phyloP scores from a whole-genome alignment of 495 filamentous ascomycete species.

The Evernia prunastri region DNA sequence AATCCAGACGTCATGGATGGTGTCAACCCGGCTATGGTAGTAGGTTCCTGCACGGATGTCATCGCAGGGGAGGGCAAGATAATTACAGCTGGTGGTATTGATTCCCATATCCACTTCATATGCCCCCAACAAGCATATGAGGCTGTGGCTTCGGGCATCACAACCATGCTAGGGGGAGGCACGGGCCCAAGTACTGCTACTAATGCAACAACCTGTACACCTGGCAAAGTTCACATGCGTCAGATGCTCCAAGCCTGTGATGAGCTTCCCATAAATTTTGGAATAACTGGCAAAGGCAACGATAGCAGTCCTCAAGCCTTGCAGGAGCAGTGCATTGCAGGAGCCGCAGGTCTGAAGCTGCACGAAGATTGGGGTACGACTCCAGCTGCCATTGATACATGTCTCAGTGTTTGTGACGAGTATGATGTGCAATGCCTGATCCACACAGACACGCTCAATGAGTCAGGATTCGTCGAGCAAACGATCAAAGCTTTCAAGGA shows the following conservation, averaged over 20 bases:
- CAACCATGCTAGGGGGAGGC: slow-evolving; percentile 86
- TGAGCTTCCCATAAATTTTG: slow-evolving; percentile 79
- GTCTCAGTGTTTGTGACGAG: slow-evolving; percentile 81
- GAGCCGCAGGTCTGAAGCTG: slow-evolving; percentile 85
- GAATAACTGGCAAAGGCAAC: slow-evolving; percentile 95
- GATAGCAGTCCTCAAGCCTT: slow-evolving; percentile 69
- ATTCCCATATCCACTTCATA: slow-evolving; percentile 94
- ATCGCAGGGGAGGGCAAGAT: slow-evolving; percentile 92
- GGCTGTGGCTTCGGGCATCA: slow-evolving; percentile 80
- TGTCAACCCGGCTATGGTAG: slow-evolving; percentile 69
- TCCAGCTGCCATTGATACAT: slow-evolving; percentile 87
- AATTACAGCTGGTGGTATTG: slow-evolving; percentile 84
- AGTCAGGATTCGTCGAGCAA: slow-evolving; percentile 93
- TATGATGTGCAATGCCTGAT: slow-evolving; percentile 92
- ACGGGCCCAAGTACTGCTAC: slow-evolving; percentile 95
- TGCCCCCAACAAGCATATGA: slow-evolving; percentile 93
- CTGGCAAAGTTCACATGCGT: slow-evolving; percentile 72
- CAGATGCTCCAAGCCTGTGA: slow-evolving; percentile 94
- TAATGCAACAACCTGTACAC: slow-evolving; percentile 93
- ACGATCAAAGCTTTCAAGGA: slow-evolving; percentile 82
- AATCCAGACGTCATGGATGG: slow-evolving; percentile 96
- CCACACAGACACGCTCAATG: slow-evolving; percentile 96
- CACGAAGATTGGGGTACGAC: slow-evolving; percentile 98
- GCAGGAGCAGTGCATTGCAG: slow-evolving; percentile 73
- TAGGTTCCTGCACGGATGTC: slow-evolving; percentile 91